phyloP scores from a whole-genome alignment of 2,329 filamentous ascomycete genomes.

The Fusarium tuaranense region DNA sequence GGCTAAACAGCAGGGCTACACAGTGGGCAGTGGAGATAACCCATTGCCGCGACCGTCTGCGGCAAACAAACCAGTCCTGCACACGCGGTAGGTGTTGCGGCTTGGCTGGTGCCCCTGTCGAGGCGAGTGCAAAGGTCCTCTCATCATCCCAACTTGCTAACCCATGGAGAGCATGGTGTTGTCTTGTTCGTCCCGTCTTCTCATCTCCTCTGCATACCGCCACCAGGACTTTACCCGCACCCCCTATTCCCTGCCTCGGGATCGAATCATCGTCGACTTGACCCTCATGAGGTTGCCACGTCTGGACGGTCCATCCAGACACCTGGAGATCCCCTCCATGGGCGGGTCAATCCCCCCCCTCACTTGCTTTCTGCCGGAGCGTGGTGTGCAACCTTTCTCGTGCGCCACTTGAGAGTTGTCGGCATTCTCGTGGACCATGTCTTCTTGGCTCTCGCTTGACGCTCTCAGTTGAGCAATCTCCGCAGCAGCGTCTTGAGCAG shows the following conservation, averaged over 20 bases:
- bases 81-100: constrained; percentile 17
- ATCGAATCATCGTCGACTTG: constrained; percentile 16
- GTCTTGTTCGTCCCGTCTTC: constrained; percentile 34
- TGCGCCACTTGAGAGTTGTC: constrained; percentile 13
- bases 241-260: constrained; percentile 23
- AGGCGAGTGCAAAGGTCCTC: constrained; percentile 32
- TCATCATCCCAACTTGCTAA: constrained; percentile 37
- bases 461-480: constrained; percentile 5
- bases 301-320: constrained; percentile 11
- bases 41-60: constrained; percentile 5
- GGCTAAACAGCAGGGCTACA: constrained; percentile 13
- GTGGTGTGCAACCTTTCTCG: constrained; percentile 10
- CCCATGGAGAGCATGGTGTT: constrained; percentile 30
- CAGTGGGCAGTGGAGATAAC: constrained; percentile 3
- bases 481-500: constrained; percentile 3
- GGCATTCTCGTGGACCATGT: constrained; percentile 15
- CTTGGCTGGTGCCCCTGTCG: constrained; percentile 29
- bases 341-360: neutral
- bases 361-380: constrained; percentile 4
- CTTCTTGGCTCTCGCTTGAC: constrained; percentile 13
- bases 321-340: neutral
- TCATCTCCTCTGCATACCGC: constrained; percentile 31
- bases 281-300: constrained; percentile 21
- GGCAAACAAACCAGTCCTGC: constrained; percentile 24
- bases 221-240: constrained; percentile 18